These are phyloP conservation scores for Tolypocladium amazonense DNA, from an alignment of 2,329 filamentous ascomycete genomes.

Conservation along the genomic window DNA sequence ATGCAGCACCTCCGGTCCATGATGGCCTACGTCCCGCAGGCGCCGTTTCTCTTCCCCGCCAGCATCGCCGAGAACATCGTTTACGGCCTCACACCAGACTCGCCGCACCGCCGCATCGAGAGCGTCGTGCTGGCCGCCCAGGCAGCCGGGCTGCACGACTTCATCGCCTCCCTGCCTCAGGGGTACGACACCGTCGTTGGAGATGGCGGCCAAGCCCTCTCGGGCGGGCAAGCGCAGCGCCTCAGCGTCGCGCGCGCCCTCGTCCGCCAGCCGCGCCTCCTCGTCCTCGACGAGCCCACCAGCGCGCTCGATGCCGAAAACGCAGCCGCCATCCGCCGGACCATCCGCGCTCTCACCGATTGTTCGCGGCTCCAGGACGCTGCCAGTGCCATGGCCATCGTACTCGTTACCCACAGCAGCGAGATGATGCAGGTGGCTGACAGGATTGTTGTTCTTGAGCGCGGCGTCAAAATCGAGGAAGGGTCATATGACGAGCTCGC, in stretches of 20 bases:
- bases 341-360: constrained; percentile 43
- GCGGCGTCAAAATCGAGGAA: constrained; percentile 52
- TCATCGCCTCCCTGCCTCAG: constrained; percentile 57
- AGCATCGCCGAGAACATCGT: constrained; percentile 71
- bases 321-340: constrained; percentile 52
- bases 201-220: constrained; percentile 63
- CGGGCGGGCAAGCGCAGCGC: constrained; percentile 74
- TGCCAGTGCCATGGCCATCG: constrained; percentile 50
- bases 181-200: constrained; percentile 57
- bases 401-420: constrained; percentile 71
- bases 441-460: constrained; percentile 61
- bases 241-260: constrained; percentile 74
- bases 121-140: constrained; percentile 42
- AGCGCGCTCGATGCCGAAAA: constrained; percentile 65
- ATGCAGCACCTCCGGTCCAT: constrained; percentile 46
- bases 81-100: constrained; percentile 57
- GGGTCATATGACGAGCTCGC: constrained; percentile 56
- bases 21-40: constrained; percentile 60
- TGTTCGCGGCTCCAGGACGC: constrained; percentile 1
- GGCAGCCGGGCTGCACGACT: constrained; percentile 61
- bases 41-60: constrained; percentile 66
- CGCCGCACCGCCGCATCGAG: constrained; percentile 31
- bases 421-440: constrained; percentile 84
- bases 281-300: constrained; percentile 83
- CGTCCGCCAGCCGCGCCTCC: constrained; percentile 55